Conservation (phyloP, 2,329 filamentous ascomycete genomes). For the Apiospora saccharicola region DNA sequence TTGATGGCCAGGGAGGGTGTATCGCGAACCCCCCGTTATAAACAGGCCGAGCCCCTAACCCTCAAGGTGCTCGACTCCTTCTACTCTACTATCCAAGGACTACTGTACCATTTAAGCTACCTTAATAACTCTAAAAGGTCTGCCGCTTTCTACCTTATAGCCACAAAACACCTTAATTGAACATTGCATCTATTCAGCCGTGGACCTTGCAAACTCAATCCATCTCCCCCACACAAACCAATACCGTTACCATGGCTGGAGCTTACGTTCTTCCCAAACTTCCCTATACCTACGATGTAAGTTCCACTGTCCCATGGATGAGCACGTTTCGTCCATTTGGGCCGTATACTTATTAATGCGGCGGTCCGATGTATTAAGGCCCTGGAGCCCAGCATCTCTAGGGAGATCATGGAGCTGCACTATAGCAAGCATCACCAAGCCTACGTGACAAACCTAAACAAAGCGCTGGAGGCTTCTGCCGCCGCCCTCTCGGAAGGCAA, state of each 20-base stretch:
- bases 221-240: neutral
- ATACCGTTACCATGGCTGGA: neutral
- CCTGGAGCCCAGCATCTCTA: slow-evolving; percentile 76
- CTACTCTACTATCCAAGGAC: neutral
- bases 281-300: slow-evolving; percentile 75
- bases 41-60: neutral
- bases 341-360: neutral
- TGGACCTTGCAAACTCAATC: neutral
- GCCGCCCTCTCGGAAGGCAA: slow-evolving; percentile 62
- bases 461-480: slow-evolving; percentile 66
- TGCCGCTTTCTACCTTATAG: neutral
- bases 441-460: slow-evolving; percentile 80
- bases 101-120: neutral
- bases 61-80: slow-evolving; percentile 9
- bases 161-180: neutral
- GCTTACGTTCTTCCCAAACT: slow-evolving; percentile 52
- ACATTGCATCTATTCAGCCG: neutral
- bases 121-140: no score
- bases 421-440: slow-evolving; percentile 82
- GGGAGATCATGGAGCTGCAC: slow-evolving; percentile 83
- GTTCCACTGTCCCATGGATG: slow-evolving; percentile 37
- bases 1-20: slow-evolving; percentile 17
- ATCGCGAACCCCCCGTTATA: neutral
- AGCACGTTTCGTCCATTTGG: neutral
- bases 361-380: slow-evolving; percentile 54